Base-by-base conservation (phyloP, 2,329 filamentous ascomycete genomes). In the Pseudocercospora musae region DNA sequence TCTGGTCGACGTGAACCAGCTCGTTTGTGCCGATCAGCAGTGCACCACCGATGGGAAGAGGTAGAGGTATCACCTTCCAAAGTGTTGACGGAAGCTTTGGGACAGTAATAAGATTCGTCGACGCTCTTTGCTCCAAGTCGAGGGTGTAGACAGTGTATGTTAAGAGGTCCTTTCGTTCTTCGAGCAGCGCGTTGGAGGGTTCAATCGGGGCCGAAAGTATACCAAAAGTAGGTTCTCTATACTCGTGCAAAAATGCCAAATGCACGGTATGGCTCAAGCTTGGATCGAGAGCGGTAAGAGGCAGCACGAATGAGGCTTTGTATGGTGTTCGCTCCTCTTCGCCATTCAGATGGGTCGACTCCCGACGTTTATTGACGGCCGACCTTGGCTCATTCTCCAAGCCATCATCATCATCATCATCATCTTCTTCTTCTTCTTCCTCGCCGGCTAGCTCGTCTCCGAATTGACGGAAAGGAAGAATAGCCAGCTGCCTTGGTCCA, bases 141-240 rank as follows among this genome's bases (percentile, higher is more conserved):
- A 99, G 82, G 0, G 95, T 97, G 73, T 97, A 96, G 65, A 99
- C 94, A 73, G 92, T 92, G 78, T 97, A 99, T 18, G 88, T 89
- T 53, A 96, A 81, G 69, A 91, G 86, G 74, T 99, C 95, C 72
- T 89, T 95, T 67, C 92, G 86, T 71, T 92, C 90, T 66, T 84
- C 79, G 25, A 88, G 78, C 58, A 98, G 81, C 2, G 91, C 88
- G 59, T 84, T 82, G n/a, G 92, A 93, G 13, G 89, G 86, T 37
- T 88, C 83, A 66, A 86, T 81, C 57, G 87, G 88, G 1, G 93
- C 91, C 52, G 92, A 95, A 46, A 99, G 82, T 64, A 99, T 93
- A 60, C 94, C 95, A 79, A 99, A 96, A 0, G 95, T 99, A 11
- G 95, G 94, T 77, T 98, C 95, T 76, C 95, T 89, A 77, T 99